Conservation (phyloP, 108 stramenopile species). For the Skeletonema tropicum region DNA sequence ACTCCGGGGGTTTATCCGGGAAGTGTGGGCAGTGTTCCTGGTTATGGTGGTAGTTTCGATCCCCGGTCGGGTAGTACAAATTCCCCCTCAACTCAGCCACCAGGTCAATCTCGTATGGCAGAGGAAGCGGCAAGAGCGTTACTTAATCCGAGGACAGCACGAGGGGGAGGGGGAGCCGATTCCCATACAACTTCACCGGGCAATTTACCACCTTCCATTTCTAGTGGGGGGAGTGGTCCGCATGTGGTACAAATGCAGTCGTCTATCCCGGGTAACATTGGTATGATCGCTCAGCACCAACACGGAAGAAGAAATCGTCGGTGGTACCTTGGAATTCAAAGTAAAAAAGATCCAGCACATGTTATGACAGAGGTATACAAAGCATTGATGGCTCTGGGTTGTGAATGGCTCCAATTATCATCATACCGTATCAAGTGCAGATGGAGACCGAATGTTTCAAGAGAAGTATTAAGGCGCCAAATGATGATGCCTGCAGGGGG, state of each 20-base stretch:
- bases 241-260: constrained; percentile 88
- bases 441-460: constrained; percentile 89
- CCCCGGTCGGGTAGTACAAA: constrained; percentile 44
- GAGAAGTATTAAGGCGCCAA: constrained; percentile 36
- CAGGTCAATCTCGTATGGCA: constrained; percentile 69
- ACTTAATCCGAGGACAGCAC: constrained; percentile 63
- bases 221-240: constrained; percentile 52
- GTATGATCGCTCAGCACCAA: constrained; percentile 92
- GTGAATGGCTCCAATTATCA: constrained; percentile 94
- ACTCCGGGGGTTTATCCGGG: constrained; percentile 77
- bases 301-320: constrained; percentile 88
- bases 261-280: constrained; percentile 89
- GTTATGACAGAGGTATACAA: constrained; percentile 99
- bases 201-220: constrained; percentile 54
- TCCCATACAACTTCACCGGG: constrained; percentile 50
- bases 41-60: constrained; percentile 56
- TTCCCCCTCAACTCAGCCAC: constrained; percentile 49
- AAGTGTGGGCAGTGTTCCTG: constrained; percentile 48
- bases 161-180: constrained; percentile 33
- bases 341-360: constrained; percentile 98
- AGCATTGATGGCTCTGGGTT: constrained; percentile 93
- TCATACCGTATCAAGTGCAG: constrained; percentile 95
- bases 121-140: constrained; percentile 83
- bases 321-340: constrained; percentile 99
- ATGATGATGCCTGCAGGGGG: constrained; percentile 64